phyloP scores from a whole-genome alignment of 148 eudicot genomes.

The Camellia sinensis region DNA sequence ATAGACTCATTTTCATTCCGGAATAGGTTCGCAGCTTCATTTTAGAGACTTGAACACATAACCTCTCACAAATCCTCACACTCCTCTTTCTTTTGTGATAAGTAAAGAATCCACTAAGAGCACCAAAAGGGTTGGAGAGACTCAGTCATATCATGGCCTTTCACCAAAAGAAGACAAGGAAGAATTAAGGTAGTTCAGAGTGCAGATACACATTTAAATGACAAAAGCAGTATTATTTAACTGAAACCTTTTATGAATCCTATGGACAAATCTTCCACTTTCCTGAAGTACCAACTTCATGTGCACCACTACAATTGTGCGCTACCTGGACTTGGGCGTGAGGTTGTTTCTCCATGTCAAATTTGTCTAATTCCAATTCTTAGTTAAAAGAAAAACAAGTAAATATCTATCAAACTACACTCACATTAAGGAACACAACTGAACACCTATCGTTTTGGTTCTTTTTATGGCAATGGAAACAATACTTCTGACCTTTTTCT shows the following conservation, averaged over 20 bases:
- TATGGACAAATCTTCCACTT: not conserved
- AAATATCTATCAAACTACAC: not conserved
- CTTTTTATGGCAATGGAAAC: not conserved
- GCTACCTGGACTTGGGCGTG: not conserved
- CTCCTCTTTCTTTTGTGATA: not conserved
- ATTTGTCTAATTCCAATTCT: not conserved
- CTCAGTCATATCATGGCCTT: not conserved
- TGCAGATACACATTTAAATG: not conserved
- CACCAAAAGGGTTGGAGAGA: not conserved
- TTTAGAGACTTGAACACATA: not conserved
- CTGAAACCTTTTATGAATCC: not conserved
- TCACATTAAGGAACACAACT: not conserved
- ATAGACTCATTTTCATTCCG: not conserved
- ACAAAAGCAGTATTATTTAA: not conserved
- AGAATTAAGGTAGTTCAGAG: not conserved
- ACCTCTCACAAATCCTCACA: constrained; percentile 2
- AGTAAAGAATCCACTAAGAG: not conserved
- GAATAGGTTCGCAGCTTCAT: not conserved
- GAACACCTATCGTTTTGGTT: not conserved
- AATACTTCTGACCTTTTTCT: not conserved
- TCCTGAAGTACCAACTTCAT: not conserved
- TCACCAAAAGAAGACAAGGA: not conserved
- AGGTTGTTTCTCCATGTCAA: not conserved
- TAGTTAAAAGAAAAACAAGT: not conserved
- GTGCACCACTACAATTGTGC: not conserved